Conservation (phyloP, 2,329 filamentous ascomycete genomes). For the Metarhizium guizhouense region DNA sequence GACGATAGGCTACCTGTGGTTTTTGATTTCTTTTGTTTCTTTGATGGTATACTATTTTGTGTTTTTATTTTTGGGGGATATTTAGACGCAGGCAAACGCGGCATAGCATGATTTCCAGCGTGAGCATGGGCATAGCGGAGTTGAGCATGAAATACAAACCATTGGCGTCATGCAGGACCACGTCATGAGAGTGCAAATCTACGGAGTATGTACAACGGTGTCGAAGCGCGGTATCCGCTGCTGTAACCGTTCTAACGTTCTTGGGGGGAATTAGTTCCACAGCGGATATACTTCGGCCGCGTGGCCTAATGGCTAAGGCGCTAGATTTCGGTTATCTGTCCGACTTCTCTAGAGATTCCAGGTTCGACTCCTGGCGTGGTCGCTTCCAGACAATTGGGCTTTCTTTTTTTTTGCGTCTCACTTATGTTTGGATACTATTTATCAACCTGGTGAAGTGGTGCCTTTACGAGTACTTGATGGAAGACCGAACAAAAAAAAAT, state of each 20-base stretch:
- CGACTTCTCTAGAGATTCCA: conserved; percentile 30
- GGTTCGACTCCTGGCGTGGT: conserved; percentile 35
- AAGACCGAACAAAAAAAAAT: too few species aligned
- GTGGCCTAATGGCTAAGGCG: conserved; percentile 35
- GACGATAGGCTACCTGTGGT: background rate
- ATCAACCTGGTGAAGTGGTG: too few species aligned
- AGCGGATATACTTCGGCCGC: conserved; percentile 19
- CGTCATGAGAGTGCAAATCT: too few species aligned
- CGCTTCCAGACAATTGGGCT: conserved; percentile 8
- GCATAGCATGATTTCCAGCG: too few species aligned
- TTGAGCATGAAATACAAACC: background rate
- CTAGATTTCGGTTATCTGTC: conserved; percentile 27
- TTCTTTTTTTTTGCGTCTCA: background rate
- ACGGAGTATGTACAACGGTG: too few species aligned
- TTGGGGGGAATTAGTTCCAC: background rate
- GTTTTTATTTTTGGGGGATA: background rate
- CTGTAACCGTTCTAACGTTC: background rate
- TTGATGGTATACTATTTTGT: too few species aligned
- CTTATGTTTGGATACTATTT: too few species aligned
- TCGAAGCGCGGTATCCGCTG: too few species aligned
- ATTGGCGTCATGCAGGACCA: too few species aligned
- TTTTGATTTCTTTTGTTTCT: background rate
- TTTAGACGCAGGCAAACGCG: background rate
- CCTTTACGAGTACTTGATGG: too few species aligned
- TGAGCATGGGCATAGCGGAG: background rate